Evolutionary conservation across 495 filamentous ascomycete species (phyloP).

Genomic region (Xeromyces bisporus): DNA sequence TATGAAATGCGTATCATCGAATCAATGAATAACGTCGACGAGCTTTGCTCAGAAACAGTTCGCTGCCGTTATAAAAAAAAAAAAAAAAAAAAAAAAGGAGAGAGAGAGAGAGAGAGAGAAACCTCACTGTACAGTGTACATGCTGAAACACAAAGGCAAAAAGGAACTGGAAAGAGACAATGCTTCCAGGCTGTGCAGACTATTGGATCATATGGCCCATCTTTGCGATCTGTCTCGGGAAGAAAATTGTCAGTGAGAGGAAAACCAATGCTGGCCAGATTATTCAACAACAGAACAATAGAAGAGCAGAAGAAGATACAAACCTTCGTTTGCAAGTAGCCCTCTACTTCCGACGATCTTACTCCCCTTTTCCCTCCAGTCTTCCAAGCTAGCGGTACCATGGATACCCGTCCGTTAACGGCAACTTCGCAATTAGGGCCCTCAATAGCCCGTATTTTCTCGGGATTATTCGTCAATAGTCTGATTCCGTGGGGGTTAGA

Average conservation of each 20-base stretch:
- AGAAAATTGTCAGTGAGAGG: constrained; percentile 3
- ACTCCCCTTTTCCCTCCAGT: constrained; percentile 65
- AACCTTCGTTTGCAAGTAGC: constrained; percentile 89
- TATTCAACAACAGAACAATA: too few relatives aligned
- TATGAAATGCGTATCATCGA: too few relatives aligned
- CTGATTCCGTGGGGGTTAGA: constrained; percentile 47
- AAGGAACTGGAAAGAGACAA: constrained; percentile 1
- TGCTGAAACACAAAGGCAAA: constrained; percentile 1
- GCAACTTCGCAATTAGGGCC: constrained; percentile 73
- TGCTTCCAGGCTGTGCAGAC: constrained; percentile 1
- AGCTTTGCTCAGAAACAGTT: too few relatives aligned
- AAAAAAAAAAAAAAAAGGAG: constrained; percentile 4
- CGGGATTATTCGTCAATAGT: constrained; percentile 93
- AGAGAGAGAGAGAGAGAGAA: too few relatives aligned
- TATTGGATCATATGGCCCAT: constrained; percentile 53
- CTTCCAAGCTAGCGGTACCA: constrained; percentile 92
- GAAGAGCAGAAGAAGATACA: constrained; percentile 1
- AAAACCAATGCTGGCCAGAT: constrained; percentile 1
- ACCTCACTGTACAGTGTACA: too few relatives aligned
- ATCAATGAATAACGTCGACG: too few relatives aligned
- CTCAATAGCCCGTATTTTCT: constrained; percentile 89
- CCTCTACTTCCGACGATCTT: constrained; percentile 72
- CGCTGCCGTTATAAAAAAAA: background rate
- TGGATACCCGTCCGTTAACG: constrained; percentile 79
- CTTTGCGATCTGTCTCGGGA: constrained; percentile 41